Evolutionary conservation across 371 early-diverging fungal genomes (phyloP).

Genomic region (Actinomortierella wolfii): DNA sequence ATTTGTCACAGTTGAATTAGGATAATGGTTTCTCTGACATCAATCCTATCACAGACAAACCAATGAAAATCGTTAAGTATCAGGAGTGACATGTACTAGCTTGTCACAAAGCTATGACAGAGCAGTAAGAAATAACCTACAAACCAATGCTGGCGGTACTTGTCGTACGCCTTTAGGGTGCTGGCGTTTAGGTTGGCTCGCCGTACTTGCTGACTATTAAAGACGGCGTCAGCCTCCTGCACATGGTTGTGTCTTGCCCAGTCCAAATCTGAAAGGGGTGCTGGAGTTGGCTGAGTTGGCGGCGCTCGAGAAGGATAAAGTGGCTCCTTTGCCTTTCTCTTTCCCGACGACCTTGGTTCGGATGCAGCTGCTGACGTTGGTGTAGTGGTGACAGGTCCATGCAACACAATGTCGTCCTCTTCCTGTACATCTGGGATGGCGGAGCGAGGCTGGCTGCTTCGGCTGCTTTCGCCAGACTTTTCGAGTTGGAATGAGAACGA

Average conservation of each 20-base stretch:
- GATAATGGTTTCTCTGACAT: background rate
- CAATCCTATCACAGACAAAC: background rate
- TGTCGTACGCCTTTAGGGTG: background rate
- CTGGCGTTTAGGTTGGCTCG: background rate
- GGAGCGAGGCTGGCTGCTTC: background rate
- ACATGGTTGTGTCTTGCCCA: background rate
- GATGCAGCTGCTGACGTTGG: no score
- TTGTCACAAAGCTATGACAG: background rate
- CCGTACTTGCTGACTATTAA: slow-evolving; percentile 1
- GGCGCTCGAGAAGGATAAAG: no score
- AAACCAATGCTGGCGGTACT: background rate
- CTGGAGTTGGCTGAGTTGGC: no score
- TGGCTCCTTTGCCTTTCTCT: no score
- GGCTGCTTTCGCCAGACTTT: slow-evolving; percentile 1
- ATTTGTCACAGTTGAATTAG: slow-evolving; percentile 1
- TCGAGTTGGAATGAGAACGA: background rate
- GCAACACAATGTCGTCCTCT: no score
- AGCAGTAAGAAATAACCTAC: no score
- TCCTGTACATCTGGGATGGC: no score
- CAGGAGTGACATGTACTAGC: background rate
- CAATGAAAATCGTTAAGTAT: background rate
- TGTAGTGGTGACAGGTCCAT: no score
- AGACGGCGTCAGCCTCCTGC: slow-evolving; percentile 1
- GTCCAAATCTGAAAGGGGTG: background rate
- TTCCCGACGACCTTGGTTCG: no score